Percentiles rank a stretch among this genome's conserved stretches.
These are phyloP conservation scores for Parasitella parasitica DNA, from an alignment of 371 early-diverging fungal species.

Conservation along the genomic window DNA sequence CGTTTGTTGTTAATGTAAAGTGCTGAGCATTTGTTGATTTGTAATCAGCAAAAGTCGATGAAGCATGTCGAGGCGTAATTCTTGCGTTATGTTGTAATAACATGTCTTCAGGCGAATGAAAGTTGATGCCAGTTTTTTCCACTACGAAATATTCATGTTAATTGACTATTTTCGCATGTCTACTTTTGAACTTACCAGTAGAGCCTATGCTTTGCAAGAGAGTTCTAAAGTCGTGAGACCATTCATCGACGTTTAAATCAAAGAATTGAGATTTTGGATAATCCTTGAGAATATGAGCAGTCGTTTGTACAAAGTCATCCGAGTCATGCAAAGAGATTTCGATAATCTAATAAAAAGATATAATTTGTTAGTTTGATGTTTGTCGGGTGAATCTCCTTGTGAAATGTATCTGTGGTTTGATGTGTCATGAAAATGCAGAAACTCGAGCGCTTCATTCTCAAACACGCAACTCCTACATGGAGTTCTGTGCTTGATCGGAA, in stretches of 20 bases:
- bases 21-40: slow-evolving; percentile 8
- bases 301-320: slow-evolving; percentile 21
- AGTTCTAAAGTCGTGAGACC: slow-evolving; percentile 7
- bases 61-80: neutral
- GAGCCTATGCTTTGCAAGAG: slow-evolving; percentile 10
- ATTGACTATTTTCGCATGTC: neutral
- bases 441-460: neutral
- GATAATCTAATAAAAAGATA: slow-evolving; percentile 12
- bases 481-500: neutral
- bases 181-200: slow-evolving; percentile 11
- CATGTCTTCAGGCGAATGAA: slow-evolving; percentile 23
- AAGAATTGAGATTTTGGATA: slow-evolving; percentile 12
- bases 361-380: neutral
- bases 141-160: neutral
- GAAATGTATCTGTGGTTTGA: neutral
- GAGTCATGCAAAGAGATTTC: slow-evolving; percentile 21
- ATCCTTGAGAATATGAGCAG: slow-evolving; percentile 16
- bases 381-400: neutral
- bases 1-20: neutral
- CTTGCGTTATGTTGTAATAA: slow-evolving; percentile 12
- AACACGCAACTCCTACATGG: neutral
- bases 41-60: neutral
- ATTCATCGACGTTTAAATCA: slow-evolving; percentile 19
- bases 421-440: neutral
- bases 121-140: slow-evolving; percentile 10